Conservation (phyloP, 139 green algal species). For the Chlamydomonas incerta region DNA sequence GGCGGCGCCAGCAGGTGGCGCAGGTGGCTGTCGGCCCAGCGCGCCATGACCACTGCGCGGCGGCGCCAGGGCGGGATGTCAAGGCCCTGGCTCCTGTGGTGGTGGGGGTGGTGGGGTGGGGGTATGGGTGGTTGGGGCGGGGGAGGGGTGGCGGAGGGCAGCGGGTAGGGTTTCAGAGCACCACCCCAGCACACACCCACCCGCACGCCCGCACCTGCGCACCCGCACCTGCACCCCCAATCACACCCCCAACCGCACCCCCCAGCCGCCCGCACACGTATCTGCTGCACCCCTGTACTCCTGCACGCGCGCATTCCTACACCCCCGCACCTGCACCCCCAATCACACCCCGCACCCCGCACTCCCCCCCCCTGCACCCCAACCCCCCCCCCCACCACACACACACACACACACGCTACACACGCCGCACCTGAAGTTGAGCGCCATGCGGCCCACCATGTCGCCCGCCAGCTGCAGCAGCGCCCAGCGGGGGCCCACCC, state of each 20-base stretch:
- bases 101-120: neutral
- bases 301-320: no score
- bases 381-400: neutral
- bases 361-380: neutral
- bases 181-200: neutral
- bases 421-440: slow-evolving; percentile 34
- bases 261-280: no score
- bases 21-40: neutral
- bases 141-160: no score
- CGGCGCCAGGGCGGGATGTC: slow-evolving; percentile 19
- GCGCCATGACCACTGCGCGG: neutral
- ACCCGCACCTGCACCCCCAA: neutral
- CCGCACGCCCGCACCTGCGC: neutral
- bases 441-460: slow-evolving; percentile 1
- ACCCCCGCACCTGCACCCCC: no score
- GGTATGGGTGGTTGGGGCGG: no score
- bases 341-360: neutral
- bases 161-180: no score
- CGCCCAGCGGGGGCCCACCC: neutral
- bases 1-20: neutral
- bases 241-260: neutral
- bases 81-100: slow-evolving; percentile 15
- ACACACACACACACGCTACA: no score
- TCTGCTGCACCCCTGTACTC: no score
- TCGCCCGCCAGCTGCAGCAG: slow-evolving; percentile 11